Evolutionary conservation across 345 rosid genomes (phyloP), one percentile per base, ranked within the genome.

Genomic region (Mallotus nudiflorus): DNA sequence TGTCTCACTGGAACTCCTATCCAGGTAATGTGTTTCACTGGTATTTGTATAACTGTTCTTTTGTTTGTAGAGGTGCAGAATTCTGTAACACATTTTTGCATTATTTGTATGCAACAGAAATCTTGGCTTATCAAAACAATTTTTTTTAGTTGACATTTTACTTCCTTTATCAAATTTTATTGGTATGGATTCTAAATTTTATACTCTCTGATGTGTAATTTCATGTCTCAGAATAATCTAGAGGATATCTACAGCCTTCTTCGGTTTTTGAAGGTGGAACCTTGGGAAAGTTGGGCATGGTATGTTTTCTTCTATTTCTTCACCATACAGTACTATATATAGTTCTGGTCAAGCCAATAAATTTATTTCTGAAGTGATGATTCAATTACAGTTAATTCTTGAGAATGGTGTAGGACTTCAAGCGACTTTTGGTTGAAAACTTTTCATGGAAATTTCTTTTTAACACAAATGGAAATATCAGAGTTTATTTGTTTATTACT

Each of bases 1-100:
- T 95, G 99, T 83, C 92, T 95, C 39, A 95, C 99, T n/a, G 99
- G 99, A 68, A 95, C 99, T 72, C 99, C 99, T 45, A 92, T 95
- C 48, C 99, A 90, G 97, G 99, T 95, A 57, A 76, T 56, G 62
- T 63, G 19, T 67, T 49, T 71, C 13, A 12, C 9, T 42, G 19
- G 56, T 18, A 10, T 55, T 45, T 58, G 20, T 24, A n/a, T 6
- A 20, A 25, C 8, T 20, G 9, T 44, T 15, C 35, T 44, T 53
- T 25, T 27, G 45, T 63, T 46, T 39, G 13, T 46, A n/a, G 5
- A 46, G 28, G 33, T 19, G 24, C 8, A 45, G 14, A 64, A 16
- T 8, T 3, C 3, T 24, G 13, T 24, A 42, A 13, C 18, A 45
- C 46, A n/a, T 73, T 42, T n/a, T n/a, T 42, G 48, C 19, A 62